These are phyloP conservation scores for Escovopsis sp. DNA, from an alignment of 2,329 filamentous ascomycete species.

Conservation along the genomic window DNA sequence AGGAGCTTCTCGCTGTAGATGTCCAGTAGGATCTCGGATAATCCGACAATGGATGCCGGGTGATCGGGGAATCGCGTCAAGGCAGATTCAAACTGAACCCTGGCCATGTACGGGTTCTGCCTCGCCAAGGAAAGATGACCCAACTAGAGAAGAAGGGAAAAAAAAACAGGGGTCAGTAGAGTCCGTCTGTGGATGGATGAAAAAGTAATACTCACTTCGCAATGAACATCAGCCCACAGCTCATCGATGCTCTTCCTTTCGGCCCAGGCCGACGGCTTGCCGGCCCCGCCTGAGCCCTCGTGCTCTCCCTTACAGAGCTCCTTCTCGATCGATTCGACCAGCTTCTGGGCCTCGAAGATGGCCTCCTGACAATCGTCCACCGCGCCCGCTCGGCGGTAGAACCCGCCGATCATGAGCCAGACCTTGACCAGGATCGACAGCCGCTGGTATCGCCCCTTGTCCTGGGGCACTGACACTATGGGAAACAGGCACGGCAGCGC, in stretches of 20 bases:
- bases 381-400: conserved; percentile 73
- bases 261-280: conserved; percentile 59
- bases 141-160: conserved; percentile 29
- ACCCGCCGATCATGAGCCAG: conserved; percentile 79
- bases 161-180: conserved; percentile 14
- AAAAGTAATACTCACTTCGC: conserved; percentile 46
- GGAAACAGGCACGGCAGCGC: conserved; percentile 34
- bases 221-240: conserved; percentile 69
- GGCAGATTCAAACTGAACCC: conserved; percentile 68
- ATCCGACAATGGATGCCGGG: conserved; percentile 59
- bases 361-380: conserved; percentile 69
- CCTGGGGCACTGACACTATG: conserved; percentile 38
- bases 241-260: conserved; percentile 69
- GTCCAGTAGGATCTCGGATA: conserved; percentile 77
- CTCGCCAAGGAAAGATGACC: conserved; percentile 52
- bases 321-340: conserved; percentile 56
- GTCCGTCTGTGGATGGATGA: not conserved
- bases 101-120: conserved; percentile 50
- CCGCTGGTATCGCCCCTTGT: conserved; percentile 35
- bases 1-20: conserved; percentile 59
- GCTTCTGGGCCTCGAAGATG: conserved; percentile 64
- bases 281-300: conserved; percentile 47
- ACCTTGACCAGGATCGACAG: conserved; percentile 53
- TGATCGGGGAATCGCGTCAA: conserved; percentile 71
- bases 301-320: conserved; percentile 35